Evolutionary conservation across 2,329 filamentous ascomycete genomes (phyloP).

Genomic region (Aspergillus brunneoviolaceus): DNA sequence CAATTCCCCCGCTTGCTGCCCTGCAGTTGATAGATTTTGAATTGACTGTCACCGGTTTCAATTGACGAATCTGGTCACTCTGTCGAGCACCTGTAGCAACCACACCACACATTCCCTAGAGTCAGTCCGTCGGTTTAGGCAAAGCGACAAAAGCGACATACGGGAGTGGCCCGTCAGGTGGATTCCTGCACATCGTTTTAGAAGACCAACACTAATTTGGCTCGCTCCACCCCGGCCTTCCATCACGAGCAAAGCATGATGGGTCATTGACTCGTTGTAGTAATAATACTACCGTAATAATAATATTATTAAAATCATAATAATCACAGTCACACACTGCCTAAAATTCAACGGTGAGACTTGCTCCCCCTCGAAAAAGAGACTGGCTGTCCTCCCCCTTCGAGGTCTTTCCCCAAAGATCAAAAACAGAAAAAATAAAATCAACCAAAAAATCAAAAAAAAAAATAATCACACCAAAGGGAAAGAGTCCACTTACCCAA

Average conservation of each 20-base stretch:
- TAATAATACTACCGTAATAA: slow-evolving; percentile 3
- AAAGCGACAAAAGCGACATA: slow-evolving; percentile 1
- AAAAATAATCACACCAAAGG: slow-evolving; percentile 11
- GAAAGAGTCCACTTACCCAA: slow-evolving; percentile 1
- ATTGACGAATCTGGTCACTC: not conserved
- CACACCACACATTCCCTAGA: too few species aligned
- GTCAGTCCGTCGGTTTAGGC: not conserved
- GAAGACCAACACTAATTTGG: slow-evolving; percentile 9
- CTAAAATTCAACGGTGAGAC: not conserved
- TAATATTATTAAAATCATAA: not conserved
- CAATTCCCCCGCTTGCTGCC: not conserved
- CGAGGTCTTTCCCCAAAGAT: not conserved
- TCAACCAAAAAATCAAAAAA: slow-evolving; percentile 6
- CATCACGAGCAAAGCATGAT: slow-evolving; percentile 9
- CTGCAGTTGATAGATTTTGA: not conserved
- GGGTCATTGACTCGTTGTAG: not conserved
- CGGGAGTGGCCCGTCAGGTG: slow-evolving; percentile 8
- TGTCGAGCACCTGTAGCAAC: too few species aligned
- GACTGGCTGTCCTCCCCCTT: not conserved
- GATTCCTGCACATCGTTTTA: slow-evolving; percentile 15
- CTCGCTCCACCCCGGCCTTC: slow-evolving; percentile 11
- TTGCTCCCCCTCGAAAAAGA: not conserved
- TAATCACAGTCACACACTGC: not conserved
- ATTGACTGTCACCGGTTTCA: not conserved
- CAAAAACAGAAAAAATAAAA: slow-evolving; percentile 6